Evolutionary conservation across 352 stramenopile genomes (phyloP).

Genomic region (Pythium rishiriense): DNA sequence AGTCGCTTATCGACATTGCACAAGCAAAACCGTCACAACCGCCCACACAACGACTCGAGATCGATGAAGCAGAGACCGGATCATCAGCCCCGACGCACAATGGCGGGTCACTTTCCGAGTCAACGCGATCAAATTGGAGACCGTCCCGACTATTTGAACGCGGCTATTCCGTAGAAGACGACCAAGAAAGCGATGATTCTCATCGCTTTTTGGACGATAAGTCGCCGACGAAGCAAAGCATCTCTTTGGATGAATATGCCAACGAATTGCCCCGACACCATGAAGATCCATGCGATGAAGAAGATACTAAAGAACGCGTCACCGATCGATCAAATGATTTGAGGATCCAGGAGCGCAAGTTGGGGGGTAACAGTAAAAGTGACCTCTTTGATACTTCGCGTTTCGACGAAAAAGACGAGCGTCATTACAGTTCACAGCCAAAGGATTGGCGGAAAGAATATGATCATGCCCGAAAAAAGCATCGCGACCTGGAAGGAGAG

Average conservation of each 20-base stretch:
- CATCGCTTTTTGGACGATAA: conserved; percentile 24
- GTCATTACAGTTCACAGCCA: neutral
- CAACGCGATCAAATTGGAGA: neutral
- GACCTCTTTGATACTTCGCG: neutral
- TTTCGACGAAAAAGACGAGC: too few species aligned
- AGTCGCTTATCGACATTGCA: conserved; percentile 8
- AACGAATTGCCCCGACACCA: conserved; percentile 11
- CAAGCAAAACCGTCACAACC: neutral
- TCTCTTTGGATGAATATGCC: conserved; percentile 9
- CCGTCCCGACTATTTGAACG: neutral
- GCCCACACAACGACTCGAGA: neutral
- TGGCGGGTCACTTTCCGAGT: too few species aligned
- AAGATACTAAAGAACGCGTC: neutral
- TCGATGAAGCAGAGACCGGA: conserved; percentile 3
- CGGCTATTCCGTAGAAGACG: neutral
- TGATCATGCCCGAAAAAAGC: conserved; percentile 26
- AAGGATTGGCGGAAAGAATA: conserved; percentile 28
- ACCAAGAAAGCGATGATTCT: conserved; percentile 21
- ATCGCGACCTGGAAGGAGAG: conserved; percentile 31
- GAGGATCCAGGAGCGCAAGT: neutral
- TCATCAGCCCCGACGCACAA: too few species aligned
- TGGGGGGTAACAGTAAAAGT: neutral
- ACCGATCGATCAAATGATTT: neutral
- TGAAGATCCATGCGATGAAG: neutral
- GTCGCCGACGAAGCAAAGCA: conserved; percentile 15